These are phyloP conservation scores for Apodospora peruviana DNA, from an alignment of 495 filamentous ascomycete species.

Conservation along the genomic window DNA sequence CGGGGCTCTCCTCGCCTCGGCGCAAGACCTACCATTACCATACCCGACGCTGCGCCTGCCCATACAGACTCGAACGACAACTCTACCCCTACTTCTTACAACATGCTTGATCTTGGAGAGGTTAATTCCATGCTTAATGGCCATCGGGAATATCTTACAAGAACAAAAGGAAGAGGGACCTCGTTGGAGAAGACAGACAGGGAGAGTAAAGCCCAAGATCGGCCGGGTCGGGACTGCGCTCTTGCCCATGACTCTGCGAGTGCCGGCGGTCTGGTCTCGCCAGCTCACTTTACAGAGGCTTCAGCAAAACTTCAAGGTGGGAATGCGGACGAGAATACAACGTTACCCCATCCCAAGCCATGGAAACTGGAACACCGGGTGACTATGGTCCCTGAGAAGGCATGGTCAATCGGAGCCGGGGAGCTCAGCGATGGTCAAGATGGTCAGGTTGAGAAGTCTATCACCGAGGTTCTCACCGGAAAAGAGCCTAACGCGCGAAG, in stretches of 20 bases:
- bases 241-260: conserved; percentile 9
- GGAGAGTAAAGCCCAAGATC: conserved; percentile 20
- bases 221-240: conserved; percentile 4
- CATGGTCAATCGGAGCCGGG: conserved; percentile 49
- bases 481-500: conserved; percentile 76
- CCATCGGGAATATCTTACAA: conserved; percentile 29
- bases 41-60: conserved; percentile 11
- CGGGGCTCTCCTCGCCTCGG: conserved; percentile 10
- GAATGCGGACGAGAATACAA: conserved; percentile 14
- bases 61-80: conserved; percentile 6
- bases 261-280: conserved; percentile 7
- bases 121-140: conserved; percentile 32
- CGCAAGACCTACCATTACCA: conserved; percentile 13
- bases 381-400: conserved; percentile 43
- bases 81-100: conserved; percentile 11
- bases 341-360: conserved; percentile 31
- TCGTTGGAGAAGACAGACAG: conserved; percentile 40
- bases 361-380: conserved; percentile 39
- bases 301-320: conserved; percentile 11
- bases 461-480: conserved; percentile 72
- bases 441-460: conserved; percentile 70
- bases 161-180: conserved; percentile 25
- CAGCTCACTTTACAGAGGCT: conserved; percentile 12
- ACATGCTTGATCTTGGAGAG: conserved; percentile 22
- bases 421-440: conserved; percentile 33